Conservation (phyloP, 2,329 filamentous ascomycete species). For the Xylariales sp. region DNA sequence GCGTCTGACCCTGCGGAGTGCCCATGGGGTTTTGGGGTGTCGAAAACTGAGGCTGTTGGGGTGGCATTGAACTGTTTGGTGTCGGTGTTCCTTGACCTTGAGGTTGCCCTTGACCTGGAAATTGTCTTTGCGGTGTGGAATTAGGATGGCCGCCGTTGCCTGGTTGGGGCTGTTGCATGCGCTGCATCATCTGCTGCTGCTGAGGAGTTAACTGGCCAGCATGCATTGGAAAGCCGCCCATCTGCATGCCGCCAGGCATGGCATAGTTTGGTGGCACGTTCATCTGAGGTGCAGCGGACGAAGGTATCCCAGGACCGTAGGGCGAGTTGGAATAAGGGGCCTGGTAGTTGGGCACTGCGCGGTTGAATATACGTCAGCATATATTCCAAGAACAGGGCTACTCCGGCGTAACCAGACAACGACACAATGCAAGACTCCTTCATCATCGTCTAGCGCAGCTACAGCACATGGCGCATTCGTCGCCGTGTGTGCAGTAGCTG, state of each 20-base stretch:
- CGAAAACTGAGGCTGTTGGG: constrained; percentile 27
- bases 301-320: constrained; percentile 49
- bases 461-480: no score
- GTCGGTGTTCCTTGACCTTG: constrained; percentile 28
- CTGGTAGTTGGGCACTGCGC: constrained; percentile 50
- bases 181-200: constrained; percentile 23
- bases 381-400: no score
- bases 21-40: constrained; percentile 26
- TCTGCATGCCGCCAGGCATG: constrained; percentile 45
- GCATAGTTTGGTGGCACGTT: constrained; percentile 50
- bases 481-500: no score
- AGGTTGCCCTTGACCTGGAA: constrained; percentile 22
- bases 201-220: constrained; percentile 40
- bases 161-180: constrained; percentile 32
- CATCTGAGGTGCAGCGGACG: constrained; percentile 43
- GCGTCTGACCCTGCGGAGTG: constrained; percentile 25
- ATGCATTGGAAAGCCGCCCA: constrained; percentile 54
- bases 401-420: no score
- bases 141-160: constrained; percentile 28
- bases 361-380: constrained; percentile 16
- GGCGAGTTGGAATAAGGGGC: constrained; percentile 53
- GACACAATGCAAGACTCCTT: no score
- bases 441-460: no score
- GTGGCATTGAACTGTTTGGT: constrained; percentile 27
- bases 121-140: constrained; percentile 31